phyloP scores from a whole-genome alignment of 1,284 basidiomycete species.

The Marasmius oreades region DNA sequence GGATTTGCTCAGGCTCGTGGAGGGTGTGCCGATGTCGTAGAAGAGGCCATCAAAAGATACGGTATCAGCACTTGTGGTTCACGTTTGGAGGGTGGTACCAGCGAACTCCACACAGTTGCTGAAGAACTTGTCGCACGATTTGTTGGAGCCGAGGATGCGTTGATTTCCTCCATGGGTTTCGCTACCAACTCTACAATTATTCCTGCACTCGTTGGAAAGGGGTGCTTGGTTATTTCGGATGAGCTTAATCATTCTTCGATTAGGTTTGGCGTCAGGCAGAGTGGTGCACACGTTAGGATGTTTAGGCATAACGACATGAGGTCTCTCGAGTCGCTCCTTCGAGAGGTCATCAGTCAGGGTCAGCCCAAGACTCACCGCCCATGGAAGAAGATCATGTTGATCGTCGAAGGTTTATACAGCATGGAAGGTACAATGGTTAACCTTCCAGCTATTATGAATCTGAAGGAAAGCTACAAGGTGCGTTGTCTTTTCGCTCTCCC shows the following conservation, averaged over 20 bases:
- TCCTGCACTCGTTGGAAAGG: conserved; percentile 88
- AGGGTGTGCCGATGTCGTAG: conserved; percentile 91
- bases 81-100: conserved; percentile 80
- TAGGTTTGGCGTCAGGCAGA: conserved; percentile 87
- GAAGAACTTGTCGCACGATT: conserved; percentile 92
- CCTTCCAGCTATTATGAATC: conserved; percentile 78
- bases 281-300: conserved; percentile 86
- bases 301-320: conserved; percentile 98
- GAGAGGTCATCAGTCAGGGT: conserved; percentile 94
- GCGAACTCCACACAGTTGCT: conserved; percentile 79
- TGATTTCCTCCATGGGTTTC: conserved; percentile 96
- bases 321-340: conserved; percentile 76
- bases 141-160: conserved; percentile 83
- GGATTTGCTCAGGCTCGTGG: conserved; percentile 95
- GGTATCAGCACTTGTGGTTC: conserved; percentile 79
- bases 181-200: conserved; percentile 97
- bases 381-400: conserved; percentile 97
- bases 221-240: conserved; percentile 95
- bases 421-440: conserved; percentile 97
- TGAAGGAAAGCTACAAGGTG: conserved; percentile 91
- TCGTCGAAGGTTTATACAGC: conserved; percentile 95
- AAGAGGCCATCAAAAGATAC: conserved; percentile 75
- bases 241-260: conserved; percentile 97
- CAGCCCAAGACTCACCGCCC: conserved; percentile 97
- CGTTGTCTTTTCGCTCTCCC: conserved; percentile 44